Evolutionary conservation across 305 asterid genomes (phyloP).

Genomic region (Fraxinus latifolia): DNA sequence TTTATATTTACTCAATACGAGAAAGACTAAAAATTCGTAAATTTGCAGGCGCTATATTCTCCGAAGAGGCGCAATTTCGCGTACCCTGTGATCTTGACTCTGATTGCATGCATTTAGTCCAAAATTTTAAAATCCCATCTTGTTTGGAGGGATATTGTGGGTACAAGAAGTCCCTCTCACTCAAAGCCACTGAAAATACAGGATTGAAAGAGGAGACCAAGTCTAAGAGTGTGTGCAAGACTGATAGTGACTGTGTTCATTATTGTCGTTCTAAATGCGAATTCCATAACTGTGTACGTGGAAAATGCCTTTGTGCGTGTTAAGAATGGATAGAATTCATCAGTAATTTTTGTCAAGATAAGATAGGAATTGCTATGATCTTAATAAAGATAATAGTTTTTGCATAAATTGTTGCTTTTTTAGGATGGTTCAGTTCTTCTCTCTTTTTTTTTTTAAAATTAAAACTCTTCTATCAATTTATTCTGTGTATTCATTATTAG

Average conservation of each 20-base stretch:
- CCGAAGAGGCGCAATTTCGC: background rate
- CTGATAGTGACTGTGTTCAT: background rate
- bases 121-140: background rate
- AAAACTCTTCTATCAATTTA: background rate
- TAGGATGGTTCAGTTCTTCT: background rate
- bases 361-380: background rate
- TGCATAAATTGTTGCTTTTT: background rate
- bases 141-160: background rate
- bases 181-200: background rate
- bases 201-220: background rate
- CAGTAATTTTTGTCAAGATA: background rate
- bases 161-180: background rate
- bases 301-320: background rate
- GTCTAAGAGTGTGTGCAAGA: background rate
- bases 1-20: no score
- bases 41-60: background rate
- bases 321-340: background rate
- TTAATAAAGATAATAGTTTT: background rate
- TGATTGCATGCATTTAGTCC: background rate
- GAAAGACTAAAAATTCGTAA: background rate
- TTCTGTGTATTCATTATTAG: background rate
- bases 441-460: no score
- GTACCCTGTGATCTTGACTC: background rate
- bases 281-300: background rate
- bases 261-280: background rate